Evolutionary conservation across 768 basidiomycete species (phyloP), one percentile per base, ranked within the genome.

Genomic region (Phylloporus sp.): DNA sequence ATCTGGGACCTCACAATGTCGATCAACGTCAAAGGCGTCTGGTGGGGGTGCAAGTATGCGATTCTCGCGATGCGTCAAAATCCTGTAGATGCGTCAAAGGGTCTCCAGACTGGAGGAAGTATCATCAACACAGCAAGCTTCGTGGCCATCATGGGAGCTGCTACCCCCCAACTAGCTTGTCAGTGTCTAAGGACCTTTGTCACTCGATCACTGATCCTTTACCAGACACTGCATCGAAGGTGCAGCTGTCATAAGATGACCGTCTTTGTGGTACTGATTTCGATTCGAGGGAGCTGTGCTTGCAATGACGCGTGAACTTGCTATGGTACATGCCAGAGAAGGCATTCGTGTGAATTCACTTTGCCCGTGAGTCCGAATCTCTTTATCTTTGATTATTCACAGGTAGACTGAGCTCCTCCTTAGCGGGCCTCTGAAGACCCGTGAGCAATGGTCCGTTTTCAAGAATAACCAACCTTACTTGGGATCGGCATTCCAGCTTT

Each of bases 81-180:
- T 71, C 81, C 91, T 11, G 81, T 81, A 41, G 94, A 97, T 52
- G 79, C 80, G 53, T 73, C 80, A 54, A 91, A 86, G 69, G 88
- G 90, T 4, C 80, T 98, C 12, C 85, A 80, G 62, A 73, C 76
- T 11, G 91, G 91, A 40, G 91, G 91, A 52, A 92, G 90, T 61
- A 95, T 99, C 74, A 97, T 98, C 73, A 98, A 98, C 72, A 95
- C 92, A 10, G 95, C 97, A 4, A 95, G 91, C 64, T 99, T 99
- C 66, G 97, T 99, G 18, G 95, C 95, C 13, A 71, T 93, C 54
- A 74, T 95, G 77, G 97, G 97, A 32, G 97, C 97, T 48, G 97
- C 97, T 10, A 97, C 97, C 3, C 95, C 97, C 47, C 97, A 99
- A 67, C 73, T 99, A n/a, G 97, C 97, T 48, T 99, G 93, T 94